A percentile compares a stretch with the other conserved stretches of the same genome.
Conservation (phyloP, 2,329 filamentous ascomycete genomes). For the Pestalotiopsis sp. region DNA sequence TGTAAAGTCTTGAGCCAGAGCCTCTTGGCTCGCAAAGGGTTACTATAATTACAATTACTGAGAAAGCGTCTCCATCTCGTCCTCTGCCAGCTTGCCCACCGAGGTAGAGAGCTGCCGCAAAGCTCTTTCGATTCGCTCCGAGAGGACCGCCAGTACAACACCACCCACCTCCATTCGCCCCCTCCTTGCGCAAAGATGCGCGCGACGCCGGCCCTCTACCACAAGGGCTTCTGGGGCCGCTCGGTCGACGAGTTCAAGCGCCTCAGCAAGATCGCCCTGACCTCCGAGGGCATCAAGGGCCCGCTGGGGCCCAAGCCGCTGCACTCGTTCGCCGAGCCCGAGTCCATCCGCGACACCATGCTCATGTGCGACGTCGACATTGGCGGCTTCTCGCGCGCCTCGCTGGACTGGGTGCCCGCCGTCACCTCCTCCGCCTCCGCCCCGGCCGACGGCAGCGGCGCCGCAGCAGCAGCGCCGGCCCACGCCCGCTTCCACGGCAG, state of each 20-base stretch:
- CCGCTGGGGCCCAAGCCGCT: constrained; percentile 67
- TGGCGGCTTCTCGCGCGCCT: constrained; percentile 79
- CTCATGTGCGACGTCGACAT: constrained; percentile 86
- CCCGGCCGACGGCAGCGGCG: constrained; percentile 21
- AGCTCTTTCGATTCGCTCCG: background rate
- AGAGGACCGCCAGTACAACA: background rate
- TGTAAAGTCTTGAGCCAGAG: constrained; percentile 32
- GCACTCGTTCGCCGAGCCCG: constrained; percentile 60
- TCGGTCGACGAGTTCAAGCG: constrained; percentile 64
- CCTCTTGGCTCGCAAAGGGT: constrained; percentile 31
- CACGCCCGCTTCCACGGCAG: constrained; percentile 84
- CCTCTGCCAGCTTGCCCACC: background rate
- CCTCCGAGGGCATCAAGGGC: constrained; percentile 68
- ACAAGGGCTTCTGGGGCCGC: constrained; percentile 58
- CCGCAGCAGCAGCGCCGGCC: constrained; percentile 30
- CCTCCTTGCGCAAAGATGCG: constrained; percentile 44
- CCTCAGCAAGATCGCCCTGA: constrained; percentile 62
- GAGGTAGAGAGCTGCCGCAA: background rate
- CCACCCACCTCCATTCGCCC: background rate
- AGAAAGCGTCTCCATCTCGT: background rate
- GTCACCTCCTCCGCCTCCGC: constrained; percentile 4
- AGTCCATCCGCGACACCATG: constrained; percentile 60
- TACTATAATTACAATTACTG: background rate
- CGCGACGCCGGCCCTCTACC: constrained; percentile 43
- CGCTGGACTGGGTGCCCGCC: constrained; percentile 64